These are phyloP conservation scores for Favolaschia claudopus DNA, from an alignment of 768 basidiomycete species.

Conservation along the genomic window DNA sequence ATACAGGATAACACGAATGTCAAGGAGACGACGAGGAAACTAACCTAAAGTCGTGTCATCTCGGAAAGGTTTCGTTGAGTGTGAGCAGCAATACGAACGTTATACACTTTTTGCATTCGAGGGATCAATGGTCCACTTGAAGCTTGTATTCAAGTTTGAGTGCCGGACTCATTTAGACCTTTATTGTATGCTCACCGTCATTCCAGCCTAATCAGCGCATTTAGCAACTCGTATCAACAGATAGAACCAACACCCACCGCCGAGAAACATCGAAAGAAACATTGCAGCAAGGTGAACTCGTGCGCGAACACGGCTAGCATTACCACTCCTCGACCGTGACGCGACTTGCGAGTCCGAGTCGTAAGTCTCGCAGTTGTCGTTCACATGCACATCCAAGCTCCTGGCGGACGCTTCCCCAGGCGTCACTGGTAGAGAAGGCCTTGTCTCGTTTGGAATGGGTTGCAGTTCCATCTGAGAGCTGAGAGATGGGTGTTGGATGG, in stretches of 20 bases:
- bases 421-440: slow-evolving; percentile 1
- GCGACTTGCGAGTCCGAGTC: neutral
- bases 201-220: slow-evolving; percentile 11
- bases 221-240: too few relatives aligned
- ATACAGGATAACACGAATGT: slow-evolving; percentile 49
- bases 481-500: neutral
- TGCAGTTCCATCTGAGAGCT: slow-evolving; percentile 11
- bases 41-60: slow-evolving; percentile 37
- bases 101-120: slow-evolving; percentile 22
- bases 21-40: slow-evolving; percentile 57
- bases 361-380: neutral
- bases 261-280: slow-evolving; percentile 14
- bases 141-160: too few relatives aligned
- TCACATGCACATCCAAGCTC: neutral
- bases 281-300: slow-evolving; percentile 12
- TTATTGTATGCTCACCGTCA: too few relatives aligned
- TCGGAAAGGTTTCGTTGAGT: neutral
- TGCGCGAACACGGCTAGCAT: neutral
- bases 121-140: slow-evolving; percentile 24
- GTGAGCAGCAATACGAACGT: neutral
- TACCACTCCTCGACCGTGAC: neutral
- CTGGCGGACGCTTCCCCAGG: slow-evolving; percentile 6
- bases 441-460: neutral
- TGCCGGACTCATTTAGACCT: too few relatives aligned
- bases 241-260: too few relatives aligned